Base-by-base conservation (phyloP, 2,329 filamentous ascomycete genomes). In the Chaetoscypha palmicola region DNA sequence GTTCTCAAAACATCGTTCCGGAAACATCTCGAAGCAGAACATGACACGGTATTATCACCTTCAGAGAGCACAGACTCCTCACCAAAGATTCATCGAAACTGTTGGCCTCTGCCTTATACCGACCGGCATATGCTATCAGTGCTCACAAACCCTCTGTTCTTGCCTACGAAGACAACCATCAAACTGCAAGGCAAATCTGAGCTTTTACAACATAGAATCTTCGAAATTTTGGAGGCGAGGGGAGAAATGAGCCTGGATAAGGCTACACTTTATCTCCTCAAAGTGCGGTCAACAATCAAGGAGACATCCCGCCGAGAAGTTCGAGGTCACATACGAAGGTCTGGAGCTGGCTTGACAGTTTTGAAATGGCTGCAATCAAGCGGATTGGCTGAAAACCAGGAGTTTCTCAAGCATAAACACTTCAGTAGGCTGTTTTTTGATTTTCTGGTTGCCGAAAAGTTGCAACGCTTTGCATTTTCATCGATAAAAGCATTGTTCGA, bases 1-100 rank as follows among this genome's bases (percentile, higher is more conserved):
- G 67, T 78, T 16, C 70, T 84, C 50, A 81, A 77, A 17, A 71
- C 69, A 31, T 82, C 78, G 10, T 84, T 84, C 60, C 71, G 77
- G 52, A 67, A 71, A 38, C 77, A 82, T 46, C 70, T 84, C 32
- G 78, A 83, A 55, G 68, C 66, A 41, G 71, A 74, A 46, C 73
- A 81, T 62, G 45, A 37, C 3, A 46, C 46, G 16, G 33, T 26
- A n/a, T 36, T 34, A 23, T 38, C 44, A 3, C 23, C 22, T 14
- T 19, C 14, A 21, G 10, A 28, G 3, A 22, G n/a, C 26, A 14
- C 11, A 17, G 23, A 8, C 10, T 19, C 38, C 19, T 16, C 22
- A 16, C 24, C 37, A 30, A 19, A 5, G 11, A 14, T 23, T 19
- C 14, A 5, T 9, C 5, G 14, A n/a, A 9, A 9, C 8, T 7